Evolutionary conservation across 495 filamentous ascomycete genomes (phyloP).

Genomic region (Penicillium psychrofluorescens): DNA sequence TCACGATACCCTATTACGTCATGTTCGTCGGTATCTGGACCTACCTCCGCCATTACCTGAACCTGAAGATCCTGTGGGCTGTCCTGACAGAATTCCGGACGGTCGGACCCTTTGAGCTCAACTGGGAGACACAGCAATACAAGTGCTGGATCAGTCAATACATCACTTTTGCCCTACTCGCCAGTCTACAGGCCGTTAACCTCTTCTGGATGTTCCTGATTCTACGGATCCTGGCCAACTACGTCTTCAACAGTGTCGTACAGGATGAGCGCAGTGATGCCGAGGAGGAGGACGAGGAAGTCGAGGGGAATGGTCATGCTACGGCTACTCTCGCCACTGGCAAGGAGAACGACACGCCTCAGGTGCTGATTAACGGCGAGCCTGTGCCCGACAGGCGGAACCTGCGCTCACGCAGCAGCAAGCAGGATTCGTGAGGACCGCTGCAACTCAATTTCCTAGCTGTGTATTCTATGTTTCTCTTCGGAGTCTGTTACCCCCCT

Average conservation of each 20-base stretch:
- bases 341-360: constrained; percentile 31
- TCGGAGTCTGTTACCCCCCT: neutral
- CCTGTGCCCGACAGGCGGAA: constrained; percentile 20
- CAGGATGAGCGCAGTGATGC: constrained; percentile 57
- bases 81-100: constrained; percentile 83
- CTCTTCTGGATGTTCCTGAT: constrained; percentile 86
- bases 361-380: constrained; percentile 33
- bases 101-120: constrained; percentile 77
- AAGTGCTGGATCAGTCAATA: constrained; percentile 71
- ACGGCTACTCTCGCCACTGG: constrained; percentile 23
- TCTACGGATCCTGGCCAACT: constrained; percentile 59
- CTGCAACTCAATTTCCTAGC: neutral
- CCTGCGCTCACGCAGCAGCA: constrained; percentile 20
- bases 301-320: constrained; percentile 13
- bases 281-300: constrained; percentile 46
- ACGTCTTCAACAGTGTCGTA: constrained; percentile 40
- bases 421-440: constrained; percentile 10
- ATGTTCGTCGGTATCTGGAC: constrained; percentile 81
- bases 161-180: constrained; percentile 65
- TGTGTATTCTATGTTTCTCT: neutral
- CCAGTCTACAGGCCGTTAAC: constrained; percentile 71
- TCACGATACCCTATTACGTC: constrained; percentile 77
- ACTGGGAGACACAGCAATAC: constrained; percentile 80
- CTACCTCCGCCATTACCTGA: constrained; percentile 88
- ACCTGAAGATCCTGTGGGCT: constrained; percentile 78